Percentiles rank a stretch among this genome's conserved stretches.
Evolutionary conservation across 2,329 filamentous ascomycete species (phyloP).

Genomic region (Exophiala dermatitidis): DNA sequence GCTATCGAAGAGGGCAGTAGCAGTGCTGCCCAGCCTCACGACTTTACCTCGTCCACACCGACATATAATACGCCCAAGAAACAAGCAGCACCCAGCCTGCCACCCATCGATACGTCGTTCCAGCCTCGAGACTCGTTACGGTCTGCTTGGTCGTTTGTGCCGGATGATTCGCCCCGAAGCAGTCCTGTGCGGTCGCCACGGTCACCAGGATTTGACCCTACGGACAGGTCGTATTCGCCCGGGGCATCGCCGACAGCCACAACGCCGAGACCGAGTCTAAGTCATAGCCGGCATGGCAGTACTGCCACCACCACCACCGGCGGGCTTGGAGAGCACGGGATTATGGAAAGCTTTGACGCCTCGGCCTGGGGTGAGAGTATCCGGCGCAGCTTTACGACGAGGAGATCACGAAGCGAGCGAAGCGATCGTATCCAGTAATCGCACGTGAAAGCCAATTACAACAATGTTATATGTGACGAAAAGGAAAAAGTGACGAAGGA

Average conservation of each 20-base stretch:
- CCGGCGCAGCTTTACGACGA: conserved; percentile 71
- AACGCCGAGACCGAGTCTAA: conserved; percentile 27
- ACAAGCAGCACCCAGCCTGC: conserved; percentile 13
- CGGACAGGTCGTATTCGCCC: conserved; percentile 31
- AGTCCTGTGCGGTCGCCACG: conserved; percentile 22
- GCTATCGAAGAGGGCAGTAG: conserved; percentile 17
- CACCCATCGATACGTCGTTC: conserved; percentile 25
- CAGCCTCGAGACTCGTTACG: conserved; percentile 20
- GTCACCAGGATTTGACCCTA: conserved; percentile 19
- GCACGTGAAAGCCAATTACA: neutral
- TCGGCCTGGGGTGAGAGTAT: conserved; percentile 93
- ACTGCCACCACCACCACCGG: conserved; percentile 66
- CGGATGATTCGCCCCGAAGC: conserved; percentile 21
- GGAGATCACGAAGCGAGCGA: conserved; percentile 32
- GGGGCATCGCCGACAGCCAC: conserved; percentile 28
- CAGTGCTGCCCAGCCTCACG: conserved; percentile 19
- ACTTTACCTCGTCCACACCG: conserved; percentile 24
- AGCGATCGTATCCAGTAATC: neutral
- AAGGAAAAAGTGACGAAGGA: conserved; percentile 5
- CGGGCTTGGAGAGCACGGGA: conserved; percentile 53
- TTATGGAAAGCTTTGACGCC: conserved; percentile 78
- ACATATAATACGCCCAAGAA: conserved; percentile 13
- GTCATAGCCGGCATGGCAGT: conserved; percentile 56
- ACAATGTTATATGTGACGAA: neutral
- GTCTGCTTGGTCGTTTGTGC: conserved; percentile 23